Conservation (phyloP, 305 asterid genomes). For the Solanum aculeatissimum region DNA sequence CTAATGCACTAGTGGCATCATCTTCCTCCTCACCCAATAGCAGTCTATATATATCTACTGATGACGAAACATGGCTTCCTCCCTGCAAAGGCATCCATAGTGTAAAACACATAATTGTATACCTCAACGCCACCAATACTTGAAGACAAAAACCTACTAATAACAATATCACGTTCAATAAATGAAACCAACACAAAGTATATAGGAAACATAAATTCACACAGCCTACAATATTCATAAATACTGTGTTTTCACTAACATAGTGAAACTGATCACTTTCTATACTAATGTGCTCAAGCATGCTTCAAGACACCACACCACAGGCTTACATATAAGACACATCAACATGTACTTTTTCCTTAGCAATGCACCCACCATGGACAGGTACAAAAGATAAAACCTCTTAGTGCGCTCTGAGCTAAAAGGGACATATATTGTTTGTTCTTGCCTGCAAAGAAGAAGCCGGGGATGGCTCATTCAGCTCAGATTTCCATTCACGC, state of each 20-base stretch:
- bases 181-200: neutral
- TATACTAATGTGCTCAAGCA: neutral
- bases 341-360: neutral
- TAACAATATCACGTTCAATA: neutral
- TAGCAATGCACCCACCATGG: neutral
- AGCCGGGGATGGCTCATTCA: constrained; percentile 81
- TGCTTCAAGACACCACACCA: neutral
- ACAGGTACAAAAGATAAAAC: neutral
- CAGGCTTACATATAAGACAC: neutral
- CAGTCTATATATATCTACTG: constrained; percentile 85
- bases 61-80: constrained; percentile 61
- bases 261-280: neutral
- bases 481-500: constrained; percentile 90
- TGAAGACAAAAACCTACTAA: neutral
- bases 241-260: neutral
- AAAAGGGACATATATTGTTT: neutral
- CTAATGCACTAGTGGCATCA: constrained; percentile 90
- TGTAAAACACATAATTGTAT: neutral
- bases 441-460: constrained; percentile 54
- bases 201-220: neutral
- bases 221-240: neutral
- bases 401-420: neutral
- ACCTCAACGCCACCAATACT: neutral
- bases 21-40: constrained; percentile 92
- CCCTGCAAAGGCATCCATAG: constrained; percentile 42